Evolutionary conservation across 75 land plant species (phyloP), one percentile per base, ranked within the genome.

Genomic region (Cryptomeria japonica): DNA sequence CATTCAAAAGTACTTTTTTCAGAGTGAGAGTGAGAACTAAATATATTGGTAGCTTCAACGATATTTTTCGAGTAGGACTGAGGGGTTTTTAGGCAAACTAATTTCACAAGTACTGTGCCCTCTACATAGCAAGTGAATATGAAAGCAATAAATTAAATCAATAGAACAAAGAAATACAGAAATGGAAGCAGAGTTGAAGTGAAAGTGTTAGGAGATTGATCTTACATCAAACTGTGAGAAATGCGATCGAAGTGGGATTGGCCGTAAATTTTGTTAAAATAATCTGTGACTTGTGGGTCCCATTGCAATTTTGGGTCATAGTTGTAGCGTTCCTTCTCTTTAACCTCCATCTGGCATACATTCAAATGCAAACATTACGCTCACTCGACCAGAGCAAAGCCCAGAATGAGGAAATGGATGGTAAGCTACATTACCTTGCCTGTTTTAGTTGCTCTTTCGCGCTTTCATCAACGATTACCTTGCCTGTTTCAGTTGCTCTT

Each of bases 251-350:
- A 90, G 47, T 85, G 90, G 4, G 44, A 19, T 22, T 34, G 83
- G 39, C 91, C 91, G 58, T 90, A 90, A 80, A 90, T 90, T 51
- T 89, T 44, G 55, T 84, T 78, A 14, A 90, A 87, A 58, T 90
- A 90, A 44, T 86, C 83, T 68, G 51, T 55, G n/a, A 90, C 87
- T 61, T 36, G 87, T 13, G 91, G 51, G 51, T 90, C 89, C 91
- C 91, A 90, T 31, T 85, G 87, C 84, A 90, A 83, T 56, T 32
- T 61, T 8, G 91, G 91, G 47, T 53, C 51, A 32, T 85, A 85
- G 86, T n/a, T 32, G 86, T 53, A 72, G 86, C 86, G 75, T 22
- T 85, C 84, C 5, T 84, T 84, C 28, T 44, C 5, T 46, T 82
- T 44, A 42, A 11, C 84, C 51, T 82, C 84, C 84, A 82, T 82